Base-by-base conservation (phyloP, 257 asterid species). In the Euphrasia confusa region DNA sequence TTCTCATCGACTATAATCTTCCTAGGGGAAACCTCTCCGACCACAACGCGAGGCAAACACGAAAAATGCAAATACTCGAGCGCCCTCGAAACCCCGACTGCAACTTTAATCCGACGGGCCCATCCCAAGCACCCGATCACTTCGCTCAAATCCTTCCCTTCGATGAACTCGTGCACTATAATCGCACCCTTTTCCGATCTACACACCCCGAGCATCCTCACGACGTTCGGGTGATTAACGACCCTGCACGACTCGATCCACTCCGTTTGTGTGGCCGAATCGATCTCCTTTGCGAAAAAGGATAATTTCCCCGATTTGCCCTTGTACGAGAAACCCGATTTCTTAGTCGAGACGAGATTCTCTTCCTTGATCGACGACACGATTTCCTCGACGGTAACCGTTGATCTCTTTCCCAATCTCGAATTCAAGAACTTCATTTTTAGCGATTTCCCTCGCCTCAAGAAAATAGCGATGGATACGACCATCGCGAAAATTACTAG, bases 71-170 rank as follows among this genome's bases (percentile, higher is more conserved):
- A 66, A 54, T 90, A 85, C 40, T 70, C 68, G 4, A 90, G 77
- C 5, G 93, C 95, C 67, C 75, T 82, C 0, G 85, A 76, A 4
- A 87, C 75, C 53, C 89, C 93, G 3, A 73, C 14, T 9, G 93
- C 96, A 4, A 87, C 77, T 37, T 76, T 87, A n/a, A 75, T 68
- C 15, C 97, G 78, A 18, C 70, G 71, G 8, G 60, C 80, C 95
- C 90, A 90, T 18, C 49, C 72, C 57, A 87, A 30, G n/a, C 68
- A 61, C 12, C 64, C 72, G 24, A 83, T 48, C 2, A 65, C 72
- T 40, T 87, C 86, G 8, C 80, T 75, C 69, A 87, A 61, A 48
- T 72, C 28, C 64, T 79, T 83, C 39, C 97, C 97, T 62, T 87
- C 79, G 0, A 83, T 57, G 14, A 68, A 80, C 52, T 85, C 96